phyloP scores from a whole-genome alignment of 2,329 filamentous ascomycete species.

The Chrysoporthe austroafricana region DNA sequence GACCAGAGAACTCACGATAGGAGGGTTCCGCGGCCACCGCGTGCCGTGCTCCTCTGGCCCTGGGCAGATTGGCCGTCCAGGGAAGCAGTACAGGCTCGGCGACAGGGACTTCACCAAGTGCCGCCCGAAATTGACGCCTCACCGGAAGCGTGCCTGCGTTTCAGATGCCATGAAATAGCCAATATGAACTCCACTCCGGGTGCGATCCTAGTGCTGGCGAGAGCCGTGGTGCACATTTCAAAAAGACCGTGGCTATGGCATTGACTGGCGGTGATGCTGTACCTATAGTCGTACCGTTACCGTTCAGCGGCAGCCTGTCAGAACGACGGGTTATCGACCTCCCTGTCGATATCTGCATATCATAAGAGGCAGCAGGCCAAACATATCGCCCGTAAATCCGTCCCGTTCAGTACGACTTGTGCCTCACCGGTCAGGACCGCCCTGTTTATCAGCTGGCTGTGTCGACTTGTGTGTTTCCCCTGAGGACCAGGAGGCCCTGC shows the following conservation, averaged over 20 bases:
- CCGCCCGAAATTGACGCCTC: not conserved
- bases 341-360: not conserved
- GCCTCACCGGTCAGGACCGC: constrained; percentile 1
- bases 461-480: not conserved
- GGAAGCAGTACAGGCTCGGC: not conserved
- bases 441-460: not conserved
- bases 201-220: not conserved
- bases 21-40: not conserved
- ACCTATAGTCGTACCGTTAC: too few relatives aligned
- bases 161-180: not conserved
- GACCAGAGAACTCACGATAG: not conserved
- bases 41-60: too few relatives aligned
- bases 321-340: not conserved
- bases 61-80: not conserved
- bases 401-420: not conserved
- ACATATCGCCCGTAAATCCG: not conserved
- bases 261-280: too few relatives aligned
- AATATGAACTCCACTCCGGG: not conserved
- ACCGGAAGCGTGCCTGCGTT: not conserved
- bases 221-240: not conserved
- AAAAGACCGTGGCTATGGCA: not conserved
- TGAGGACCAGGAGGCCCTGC: too few relatives aligned
- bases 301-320: not conserved
- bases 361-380: not conserved
- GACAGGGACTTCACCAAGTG: not conserved